Percentiles rank a stretch among this genome's conserved stretches.
Conservation (phyloP, 805 yeast genomes). For the Saccharomyces cerevisiae region DNA sequence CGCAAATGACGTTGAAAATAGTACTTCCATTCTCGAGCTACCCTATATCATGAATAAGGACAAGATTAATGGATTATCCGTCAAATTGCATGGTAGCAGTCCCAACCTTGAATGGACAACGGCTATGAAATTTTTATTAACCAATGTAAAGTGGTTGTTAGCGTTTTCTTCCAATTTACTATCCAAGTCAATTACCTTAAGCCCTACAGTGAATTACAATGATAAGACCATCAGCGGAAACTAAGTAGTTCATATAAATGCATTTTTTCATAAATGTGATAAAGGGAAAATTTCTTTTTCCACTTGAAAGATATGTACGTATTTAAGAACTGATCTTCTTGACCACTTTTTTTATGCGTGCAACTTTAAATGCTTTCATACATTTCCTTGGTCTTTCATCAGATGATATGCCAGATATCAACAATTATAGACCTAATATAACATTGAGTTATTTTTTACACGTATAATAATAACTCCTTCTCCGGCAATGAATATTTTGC, state of each 20-base stretch:
- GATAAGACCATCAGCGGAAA: not conserved
- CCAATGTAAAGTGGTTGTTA: conserved; percentile 77
- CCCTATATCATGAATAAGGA: conserved; percentile 71
- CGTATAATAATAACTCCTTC: not conserved
- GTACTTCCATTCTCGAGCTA: conserved; percentile 39
- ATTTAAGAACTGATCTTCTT: not conserved
- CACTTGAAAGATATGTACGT: not conserved
- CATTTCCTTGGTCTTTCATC: not conserved
- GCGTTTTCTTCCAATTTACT: conserved; percentile 54
- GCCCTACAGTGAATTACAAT: not conserved
- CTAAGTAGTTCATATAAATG: not conserved
- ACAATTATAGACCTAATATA: not conserved
- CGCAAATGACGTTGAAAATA: not conserved
- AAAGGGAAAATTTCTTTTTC: not conserved
- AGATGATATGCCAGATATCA: not conserved
- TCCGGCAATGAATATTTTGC: not conserved
- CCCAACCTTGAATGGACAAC: conserved; percentile 81
- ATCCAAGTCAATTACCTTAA: not conserved
- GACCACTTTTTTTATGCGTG: not conserved
- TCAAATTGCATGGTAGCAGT: conserved; percentile 54
- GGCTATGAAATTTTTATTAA: conserved; percentile 73
- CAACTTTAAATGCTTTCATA: not conserved
- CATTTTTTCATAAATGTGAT: not conserved
- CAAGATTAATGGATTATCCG: conserved; percentile 66
- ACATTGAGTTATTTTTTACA: not conserved